Conservation (phyloP, 257 asterid genomes). For the Rehmannia glutinosa region DNA sequence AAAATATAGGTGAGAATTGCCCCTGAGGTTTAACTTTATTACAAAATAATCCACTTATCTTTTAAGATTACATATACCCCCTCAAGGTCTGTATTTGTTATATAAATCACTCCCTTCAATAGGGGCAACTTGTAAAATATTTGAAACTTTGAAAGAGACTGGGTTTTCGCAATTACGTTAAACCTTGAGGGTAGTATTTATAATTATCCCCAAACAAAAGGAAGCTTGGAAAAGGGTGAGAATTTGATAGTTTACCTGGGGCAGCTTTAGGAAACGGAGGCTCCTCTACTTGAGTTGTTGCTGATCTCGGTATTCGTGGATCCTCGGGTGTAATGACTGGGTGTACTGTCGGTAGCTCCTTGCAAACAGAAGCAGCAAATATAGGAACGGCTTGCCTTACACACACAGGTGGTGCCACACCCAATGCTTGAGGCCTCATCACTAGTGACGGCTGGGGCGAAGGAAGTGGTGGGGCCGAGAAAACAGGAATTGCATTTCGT, state of each 20-base stretch:
- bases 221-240: slow-evolving; percentile 31
- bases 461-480: slow-evolving; percentile 83
- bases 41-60: not conserved
- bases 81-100: not conserved
- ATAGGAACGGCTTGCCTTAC: slow-evolving; percentile 59
- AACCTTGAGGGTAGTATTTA: not conserved
- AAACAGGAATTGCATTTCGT: slow-evolving; percentile 70
- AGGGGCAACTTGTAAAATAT: not conserved
- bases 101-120: not conserved
- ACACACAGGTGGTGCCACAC: slow-evolving; percentile 63
- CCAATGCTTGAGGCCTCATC: slow-evolving; percentile 50
- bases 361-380: slow-evolving; percentile 49
- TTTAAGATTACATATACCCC: not conserved
- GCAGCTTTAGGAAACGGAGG: slow-evolving; percentile 24
- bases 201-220: slow-evolving; percentile 12
- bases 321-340: slow-evolving; percentile 39
- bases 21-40: not conserved
- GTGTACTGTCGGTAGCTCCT: slow-evolving; percentile 37
- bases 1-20: no score
- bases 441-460: slow-evolving; percentile 44
- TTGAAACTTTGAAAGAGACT: not conserved
- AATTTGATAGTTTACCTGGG: slow-evolving; percentile 23
- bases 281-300: slow-evolving; percentile 28
- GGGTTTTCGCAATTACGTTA: not conserved
- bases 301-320: slow-evolving; percentile 29